phyloP scores from a whole-genome alignment of 805 yeast species.

The Candida mattraensis region DNA sequence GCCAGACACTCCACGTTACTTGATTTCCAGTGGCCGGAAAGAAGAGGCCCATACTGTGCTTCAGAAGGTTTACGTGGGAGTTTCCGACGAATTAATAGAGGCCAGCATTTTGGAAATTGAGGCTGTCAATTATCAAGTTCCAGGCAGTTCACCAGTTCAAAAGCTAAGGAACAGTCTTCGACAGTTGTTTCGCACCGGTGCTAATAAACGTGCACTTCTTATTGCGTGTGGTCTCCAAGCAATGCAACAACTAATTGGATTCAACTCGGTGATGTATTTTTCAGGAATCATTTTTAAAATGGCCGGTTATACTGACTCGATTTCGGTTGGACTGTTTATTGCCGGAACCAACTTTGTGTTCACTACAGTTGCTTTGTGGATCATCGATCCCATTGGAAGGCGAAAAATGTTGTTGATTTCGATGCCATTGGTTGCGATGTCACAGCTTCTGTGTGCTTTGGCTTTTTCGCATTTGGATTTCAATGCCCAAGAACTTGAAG shows the following conservation, averaged over 20 bases:
- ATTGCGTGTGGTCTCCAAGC: conserved; percentile 60
- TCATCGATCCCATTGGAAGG: conserved; percentile 53
- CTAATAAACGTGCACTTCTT: conserved; percentile 51
- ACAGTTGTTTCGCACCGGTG: conserved; percentile 41
- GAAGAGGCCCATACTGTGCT: conserved; percentile 42
- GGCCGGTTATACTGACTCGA: conserved; percentile 50
- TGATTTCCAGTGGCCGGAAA: conserved; percentile 44
- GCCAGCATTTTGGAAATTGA: conserved; percentile 45
- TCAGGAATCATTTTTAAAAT: conserved; percentile 55
- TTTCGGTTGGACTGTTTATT: conserved; percentile 52
- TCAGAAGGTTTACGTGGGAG: conserved; percentile 37
- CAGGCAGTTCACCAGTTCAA: conserved; percentile 25
- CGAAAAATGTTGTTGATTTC: conserved; percentile 46
- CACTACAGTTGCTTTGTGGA: conserved; percentile 48
- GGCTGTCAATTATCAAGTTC: conserved; percentile 26
- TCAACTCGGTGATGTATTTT: conserved; percentile 58
- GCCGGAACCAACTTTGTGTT: conserved; percentile 58
- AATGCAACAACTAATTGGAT: conserved; percentile 57
- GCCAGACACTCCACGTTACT: conserved; percentile 56
- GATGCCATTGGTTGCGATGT: conserved; percentile 44
- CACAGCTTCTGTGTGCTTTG: conserved; percentile 52
- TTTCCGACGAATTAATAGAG: conserved; percentile 39
- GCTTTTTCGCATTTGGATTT: conserved; percentile 47
- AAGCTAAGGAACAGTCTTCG: conserved; percentile 38
- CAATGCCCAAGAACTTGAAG: conserved; percentile 27